Evolutionary conservation across 169 alveolate species (phyloP).

Genomic region (Amoebophrya sp.): DNA sequence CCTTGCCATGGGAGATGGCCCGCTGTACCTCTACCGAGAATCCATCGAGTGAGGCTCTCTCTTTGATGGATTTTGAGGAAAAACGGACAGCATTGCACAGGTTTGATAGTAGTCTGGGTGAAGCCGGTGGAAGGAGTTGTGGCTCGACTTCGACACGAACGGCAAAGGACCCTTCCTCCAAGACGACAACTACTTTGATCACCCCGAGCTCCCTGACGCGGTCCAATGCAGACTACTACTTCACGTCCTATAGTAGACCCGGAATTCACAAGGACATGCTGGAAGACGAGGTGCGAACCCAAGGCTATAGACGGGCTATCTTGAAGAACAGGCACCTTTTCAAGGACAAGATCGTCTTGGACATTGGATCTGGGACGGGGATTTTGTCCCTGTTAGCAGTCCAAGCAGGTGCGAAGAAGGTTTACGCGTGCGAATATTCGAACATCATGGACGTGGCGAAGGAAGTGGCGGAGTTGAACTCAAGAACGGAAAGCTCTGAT

Average conservation of each 20-base stretch:
- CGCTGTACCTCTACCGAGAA: too few relatives aligned
- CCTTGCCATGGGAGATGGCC: too few relatives aligned
- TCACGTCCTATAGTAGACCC: conserved; percentile 84
- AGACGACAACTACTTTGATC: too few relatives aligned
- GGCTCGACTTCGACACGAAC: too few relatives aligned
- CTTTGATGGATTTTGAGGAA: too few relatives aligned
- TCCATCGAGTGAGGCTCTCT: too few relatives aligned
- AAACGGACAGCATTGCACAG: too few relatives aligned
- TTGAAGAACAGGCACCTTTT: conserved; percentile 76
- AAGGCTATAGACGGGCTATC: conserved; percentile 72
- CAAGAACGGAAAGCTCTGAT: not conserved
- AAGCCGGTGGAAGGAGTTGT: too few relatives aligned
- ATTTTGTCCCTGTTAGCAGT: conserved; percentile 90
- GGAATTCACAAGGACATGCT: conserved; percentile 92
- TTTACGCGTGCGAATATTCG: conserved; percentile 79
- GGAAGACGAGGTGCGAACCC: conserved; percentile 85
- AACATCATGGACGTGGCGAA: conserved; percentile 60
- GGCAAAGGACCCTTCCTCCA: too few relatives aligned
- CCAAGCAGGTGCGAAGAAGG: conserved; percentile 88
- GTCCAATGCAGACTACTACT: conserved; percentile 56
- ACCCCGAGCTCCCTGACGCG: too few relatives aligned
- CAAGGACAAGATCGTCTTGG: conserved; percentile 86
- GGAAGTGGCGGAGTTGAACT: conserved; percentile 58
- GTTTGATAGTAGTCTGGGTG: too few relatives aligned
- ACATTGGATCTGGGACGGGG: conserved; percentile 95